A percentile compares a stretch with the other conserved stretches of the same genome.
These are phyloP conservation scores for Hanseniaspora nectarophila DNA, from an alignment of 805 yeast genomes.

Conservation along the genomic window DNA sequence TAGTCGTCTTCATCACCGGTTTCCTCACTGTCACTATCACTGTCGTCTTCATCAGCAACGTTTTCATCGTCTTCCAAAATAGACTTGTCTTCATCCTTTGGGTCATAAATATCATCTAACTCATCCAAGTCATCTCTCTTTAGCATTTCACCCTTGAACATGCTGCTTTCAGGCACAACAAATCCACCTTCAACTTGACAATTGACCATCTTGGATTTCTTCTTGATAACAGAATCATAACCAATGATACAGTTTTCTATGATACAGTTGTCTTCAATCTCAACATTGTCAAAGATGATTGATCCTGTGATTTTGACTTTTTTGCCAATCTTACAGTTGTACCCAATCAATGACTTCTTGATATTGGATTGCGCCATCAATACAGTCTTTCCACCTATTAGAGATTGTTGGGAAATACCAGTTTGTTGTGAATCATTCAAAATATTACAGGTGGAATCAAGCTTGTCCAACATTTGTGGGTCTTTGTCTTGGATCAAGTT, in stretches of 20 bases:
- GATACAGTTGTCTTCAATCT: slow-evolving; percentile 61
- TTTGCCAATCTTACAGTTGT: slow-evolving; percentile 64
- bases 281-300: slow-evolving; percentile 58
- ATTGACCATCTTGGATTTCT: slow-evolving; percentile 55
- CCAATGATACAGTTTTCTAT: slow-evolving; percentile 84
- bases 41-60: slow-evolving; percentile 10
- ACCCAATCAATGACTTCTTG: slow-evolving; percentile 73
- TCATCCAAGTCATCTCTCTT: slow-evolving; percentile 27
- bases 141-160: slow-evolving; percentile 48
- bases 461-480: slow-evolving; percentile 21
- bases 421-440: slow-evolving; percentile 17
- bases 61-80: slow-evolving; percentile 16
- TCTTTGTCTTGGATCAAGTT: slow-evolving; percentile 44
- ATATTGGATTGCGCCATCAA: slow-evolving; percentile 77
- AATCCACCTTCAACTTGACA: slow-evolving; percentile 80
- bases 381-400: slow-evolving; percentile 51
- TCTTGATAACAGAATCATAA: slow-evolving; percentile 45
- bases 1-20: slow-evolving; percentile 26
- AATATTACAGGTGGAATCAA: slow-evolving; percentile 18
- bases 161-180: slow-evolving; percentile 45
- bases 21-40: slow-evolving; percentile 16
- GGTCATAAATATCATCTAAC: slow-evolving; percentile 24
- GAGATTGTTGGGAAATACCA: slow-evolving; percentile 12
- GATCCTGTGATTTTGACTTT: slow-evolving; percentile 83
- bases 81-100: neutral